Evolutionary conservation across 2,329 filamentous ascomycete species (phyloP).

Genomic region (Tolypocladium ovalisporum): DNA sequence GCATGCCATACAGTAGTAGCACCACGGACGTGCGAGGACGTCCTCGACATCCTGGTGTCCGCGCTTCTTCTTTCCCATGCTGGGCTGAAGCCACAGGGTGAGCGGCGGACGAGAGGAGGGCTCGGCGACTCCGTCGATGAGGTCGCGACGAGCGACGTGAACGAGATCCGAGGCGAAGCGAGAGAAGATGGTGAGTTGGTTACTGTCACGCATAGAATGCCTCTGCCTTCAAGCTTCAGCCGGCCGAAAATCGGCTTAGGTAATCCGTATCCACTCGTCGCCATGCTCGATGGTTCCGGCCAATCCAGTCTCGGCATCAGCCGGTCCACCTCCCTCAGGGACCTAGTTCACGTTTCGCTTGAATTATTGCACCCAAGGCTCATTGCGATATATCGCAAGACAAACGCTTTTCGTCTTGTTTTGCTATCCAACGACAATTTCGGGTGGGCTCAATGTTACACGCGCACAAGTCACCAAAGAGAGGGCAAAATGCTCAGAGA

Average conservation of each 20-base stretch:
- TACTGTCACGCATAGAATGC: neutral
- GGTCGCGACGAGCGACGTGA: neutral
- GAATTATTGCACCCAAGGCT: too few species aligned
- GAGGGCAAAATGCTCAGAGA: neutral
- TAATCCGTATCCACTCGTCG: neutral
- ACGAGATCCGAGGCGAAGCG: neutral
- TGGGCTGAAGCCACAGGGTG: constrained; percentile 2
- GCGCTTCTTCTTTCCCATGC: constrained; percentile 85
- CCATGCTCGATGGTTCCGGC: neutral
- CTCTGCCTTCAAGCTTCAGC: neutral
- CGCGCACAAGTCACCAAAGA: neutral
- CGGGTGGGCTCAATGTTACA: neutral
- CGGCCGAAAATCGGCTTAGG: neutral
- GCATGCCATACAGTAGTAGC: constrained; percentile 71
- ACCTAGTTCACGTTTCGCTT: too few species aligned
- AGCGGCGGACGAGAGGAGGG: neutral
- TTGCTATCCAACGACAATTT: too few species aligned
- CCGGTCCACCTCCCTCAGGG: neutral
- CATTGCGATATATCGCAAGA: too few species aligned
- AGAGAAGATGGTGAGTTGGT: neutral
- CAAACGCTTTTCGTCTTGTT: too few species aligned
- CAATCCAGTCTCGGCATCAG: neutral
- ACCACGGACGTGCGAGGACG: constrained; percentile 80
- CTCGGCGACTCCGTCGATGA: neutral
- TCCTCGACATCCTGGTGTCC: constrained; percentile 80